These are phyloP conservation scores for Aspergillus neoniger DNA, from an alignment of 2,329 filamentous ascomycete species.

Conservation along the genomic window DNA sequence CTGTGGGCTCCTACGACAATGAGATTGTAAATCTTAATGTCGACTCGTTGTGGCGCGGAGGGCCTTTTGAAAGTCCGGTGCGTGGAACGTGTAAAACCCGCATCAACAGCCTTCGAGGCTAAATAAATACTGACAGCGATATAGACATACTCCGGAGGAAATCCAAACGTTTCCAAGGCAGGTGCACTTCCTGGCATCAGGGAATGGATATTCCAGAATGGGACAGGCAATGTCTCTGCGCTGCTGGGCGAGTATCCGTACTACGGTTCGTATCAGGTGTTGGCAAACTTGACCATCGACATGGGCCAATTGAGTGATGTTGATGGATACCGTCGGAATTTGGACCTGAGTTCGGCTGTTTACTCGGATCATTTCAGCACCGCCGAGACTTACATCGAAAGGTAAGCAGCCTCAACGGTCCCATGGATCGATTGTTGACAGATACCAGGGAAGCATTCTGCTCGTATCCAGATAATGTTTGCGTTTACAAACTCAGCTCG, in stretches of 20 bases:
- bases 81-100: not conserved
- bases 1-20: slow-evolving; percentile 16
- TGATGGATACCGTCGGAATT: slow-evolving; percentile 18
- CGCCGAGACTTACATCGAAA: not conserved
- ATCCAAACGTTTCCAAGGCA: slow-evolving; percentile 20
- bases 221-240: slow-evolving; percentile 22
- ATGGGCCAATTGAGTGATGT: slow-evolving; percentile 11
- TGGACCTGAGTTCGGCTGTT: slow-evolving; percentile 19
- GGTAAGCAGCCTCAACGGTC: not conserved
- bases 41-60: slow-evolving; percentile 31
- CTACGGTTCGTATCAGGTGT: slow-evolving; percentile 26
- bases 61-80: slow-evolving; percentile 26
- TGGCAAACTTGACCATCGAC: slow-evolving; percentile 27
- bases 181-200: slow-evolving; percentile 21
- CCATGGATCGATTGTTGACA: not conserved
- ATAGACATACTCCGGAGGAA: slow-evolving; percentile 22
- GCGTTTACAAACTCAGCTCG: slow-evolving; percentile 40
- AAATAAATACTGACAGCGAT: not conserved
- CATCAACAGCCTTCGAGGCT: not conserved
- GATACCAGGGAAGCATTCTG: slow-evolving; percentile 18
- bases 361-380: slow-evolving; percentile 9
- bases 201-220: slow-evolving; percentile 25
- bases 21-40: slow-evolving; percentile 27
- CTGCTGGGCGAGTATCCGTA: slow-evolving; percentile 17
- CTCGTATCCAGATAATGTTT: slow-evolving; percentile 43